Conservation (phyloP, 805 yeast species). For the Hanseniaspora occidentalis region DNA sequence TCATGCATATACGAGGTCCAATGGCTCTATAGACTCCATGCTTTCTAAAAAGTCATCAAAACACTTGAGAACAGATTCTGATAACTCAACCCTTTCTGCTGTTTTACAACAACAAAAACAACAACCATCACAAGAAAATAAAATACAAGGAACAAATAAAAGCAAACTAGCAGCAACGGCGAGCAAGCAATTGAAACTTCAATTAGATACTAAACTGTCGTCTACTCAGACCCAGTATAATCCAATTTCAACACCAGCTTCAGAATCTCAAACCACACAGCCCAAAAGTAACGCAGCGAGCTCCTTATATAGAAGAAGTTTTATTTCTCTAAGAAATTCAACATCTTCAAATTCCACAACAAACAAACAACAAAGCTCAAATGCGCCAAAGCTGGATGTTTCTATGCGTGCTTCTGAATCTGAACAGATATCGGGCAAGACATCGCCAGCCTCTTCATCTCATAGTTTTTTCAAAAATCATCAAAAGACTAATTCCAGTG, state of each 20-base stretch:
- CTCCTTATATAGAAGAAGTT: slow-evolving; percentile 24
- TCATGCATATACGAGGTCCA: slow-evolving; percentile 13
- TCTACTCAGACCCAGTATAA: no score
- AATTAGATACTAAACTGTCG: no score
- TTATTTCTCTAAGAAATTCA: slow-evolving; percentile 22
- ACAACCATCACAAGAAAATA: slow-evolving; percentile 22
- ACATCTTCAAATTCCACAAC: slow-evolving; percentile 3
- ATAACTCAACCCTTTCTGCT: slow-evolving; percentile 9
- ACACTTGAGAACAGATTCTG: slow-evolving; percentile 19
- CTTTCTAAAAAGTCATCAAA: slow-evolving; percentile 10
- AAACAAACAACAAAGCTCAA: neutral
- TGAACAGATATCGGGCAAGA: slow-evolving; percentile 12
- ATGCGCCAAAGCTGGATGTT: neutral
- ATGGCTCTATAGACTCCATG: slow-evolving; percentile 14
- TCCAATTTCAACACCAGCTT: no score
- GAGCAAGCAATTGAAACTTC: no score
- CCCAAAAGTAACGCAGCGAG: slow-evolving; percentile 22
- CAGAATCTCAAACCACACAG: no score
- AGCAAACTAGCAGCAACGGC: no score
- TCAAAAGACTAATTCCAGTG: slow-evolving; percentile 50
- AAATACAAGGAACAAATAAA: slow-evolving; percentile 15
- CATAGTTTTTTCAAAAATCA: slow-evolving; percentile 46
- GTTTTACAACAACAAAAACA: slow-evolving; percentile 7
- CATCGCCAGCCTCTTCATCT: slow-evolving; percentile 15
- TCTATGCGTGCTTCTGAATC: slow-evolving; percentile 1